Evolutionary conservation across 768 basidiomycete genomes (phyloP).

Genomic region (Aureoboletus auriporus): DNA sequence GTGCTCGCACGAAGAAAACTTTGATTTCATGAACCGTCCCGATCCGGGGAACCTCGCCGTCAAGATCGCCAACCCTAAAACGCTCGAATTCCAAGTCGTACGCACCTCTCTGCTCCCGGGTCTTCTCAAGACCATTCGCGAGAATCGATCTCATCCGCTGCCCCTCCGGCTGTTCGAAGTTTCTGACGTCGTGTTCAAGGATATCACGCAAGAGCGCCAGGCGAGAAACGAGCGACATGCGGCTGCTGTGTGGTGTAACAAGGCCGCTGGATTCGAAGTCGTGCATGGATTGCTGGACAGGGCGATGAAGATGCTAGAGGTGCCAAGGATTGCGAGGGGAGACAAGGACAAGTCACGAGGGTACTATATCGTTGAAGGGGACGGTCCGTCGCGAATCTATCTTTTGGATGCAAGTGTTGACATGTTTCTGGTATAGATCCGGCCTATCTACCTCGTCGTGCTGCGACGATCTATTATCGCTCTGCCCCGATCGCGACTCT

Average conservation of each 20-base stretch:
- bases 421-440: conserved; percentile 52
- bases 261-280: conserved; percentile 94
- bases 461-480: conserved; percentile 89
- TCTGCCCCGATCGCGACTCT: conserved; percentile 36
- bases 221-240: conserved; percentile 86
- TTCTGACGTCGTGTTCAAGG: conserved; percentile 91
- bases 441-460: conserved; percentile 93
- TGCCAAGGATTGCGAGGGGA: conserved; percentile 66
- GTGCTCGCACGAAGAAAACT: conserved; percentile 99
- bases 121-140: conserved; percentile 92
- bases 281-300: conserved; percentile 93
- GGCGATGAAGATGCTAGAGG: conserved; percentile 93
- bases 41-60: conserved; percentile 83
- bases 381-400: conserved; percentile 51
- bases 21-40: conserved; percentile 81
- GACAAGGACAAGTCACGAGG: conserved; percentile 62
- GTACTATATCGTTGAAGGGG: conserved; percentile 87
- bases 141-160: conserved; percentile 90
- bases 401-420: conserved; percentile 2
- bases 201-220: conserved; percentile 70
- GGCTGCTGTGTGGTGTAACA: conserved; percentile 93
- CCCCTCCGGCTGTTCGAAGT: conserved; percentile 94
- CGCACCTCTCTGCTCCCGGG: conserved; percentile 95
- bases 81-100: conserved; percentile 96
- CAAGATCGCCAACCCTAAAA: conserved; percentile 95